phyloP scores from a whole-genome alignment of 495 filamentous ascomycete species.

The Achaetomiella virescens region DNA sequence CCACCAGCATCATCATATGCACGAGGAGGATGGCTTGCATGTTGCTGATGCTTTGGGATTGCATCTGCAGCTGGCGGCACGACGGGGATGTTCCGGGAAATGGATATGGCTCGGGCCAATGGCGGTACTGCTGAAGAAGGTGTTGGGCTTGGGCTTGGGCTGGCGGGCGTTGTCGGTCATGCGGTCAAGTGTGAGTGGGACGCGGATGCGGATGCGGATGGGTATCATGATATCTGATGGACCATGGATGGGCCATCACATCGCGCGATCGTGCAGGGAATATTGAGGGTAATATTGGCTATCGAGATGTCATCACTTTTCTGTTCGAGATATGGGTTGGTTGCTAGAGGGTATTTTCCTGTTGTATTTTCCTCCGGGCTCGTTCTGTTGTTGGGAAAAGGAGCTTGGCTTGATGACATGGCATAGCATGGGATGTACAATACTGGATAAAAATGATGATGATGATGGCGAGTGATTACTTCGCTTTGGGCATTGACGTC shows the following conservation, averaged over 20 bases:
- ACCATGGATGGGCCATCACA: neutral
- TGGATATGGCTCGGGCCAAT: slow-evolving; percentile 1
- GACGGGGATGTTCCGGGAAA: neutral
- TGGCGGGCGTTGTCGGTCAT: neutral
- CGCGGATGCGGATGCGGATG: slow-evolving; percentile 7
- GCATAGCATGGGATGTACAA: neutral
- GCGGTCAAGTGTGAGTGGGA: slow-evolving; percentile 37
- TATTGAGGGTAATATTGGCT: neutral
- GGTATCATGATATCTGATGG: neutral
- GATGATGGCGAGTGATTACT: neutral
- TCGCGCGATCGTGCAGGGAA: too few relatives aligned
- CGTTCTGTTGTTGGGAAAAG: neutral
- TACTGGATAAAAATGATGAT: neutral
- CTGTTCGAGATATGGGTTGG: neutral
- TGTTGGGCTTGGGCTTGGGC: neutral
- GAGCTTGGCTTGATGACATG: neutral
- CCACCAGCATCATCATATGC: slow-evolving; percentile 9
- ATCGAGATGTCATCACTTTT: neutral
- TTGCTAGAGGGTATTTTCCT: neutral
- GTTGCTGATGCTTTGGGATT: slow-evolving; percentile 4
- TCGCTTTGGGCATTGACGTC: neutral
- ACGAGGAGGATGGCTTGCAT: slow-evolving; percentile 19
- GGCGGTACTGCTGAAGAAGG: neutral
- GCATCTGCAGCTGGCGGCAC: neutral
- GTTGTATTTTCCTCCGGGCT: neutral